A percentile compares a stretch with the other conserved stretches of the same genome.
phyloP scores from a whole-genome alignment of 768 basidiomycete species.

The Trichaptum fuscoviolaceum region DNA sequence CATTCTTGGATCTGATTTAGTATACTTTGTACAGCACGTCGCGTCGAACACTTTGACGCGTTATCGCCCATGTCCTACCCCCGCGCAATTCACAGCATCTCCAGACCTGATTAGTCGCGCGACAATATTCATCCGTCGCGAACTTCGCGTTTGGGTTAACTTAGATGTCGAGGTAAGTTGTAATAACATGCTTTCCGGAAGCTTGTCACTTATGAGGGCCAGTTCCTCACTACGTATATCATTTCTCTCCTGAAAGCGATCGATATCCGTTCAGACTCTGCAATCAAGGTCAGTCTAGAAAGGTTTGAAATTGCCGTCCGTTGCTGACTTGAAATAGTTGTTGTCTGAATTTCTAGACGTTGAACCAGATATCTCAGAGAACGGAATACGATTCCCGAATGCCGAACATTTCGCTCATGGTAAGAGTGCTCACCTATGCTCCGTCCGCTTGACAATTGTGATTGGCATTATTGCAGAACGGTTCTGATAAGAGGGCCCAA shows the following conservation, averaged over 20 bases:
- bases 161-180: constrained; percentile 79
- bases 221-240: constrained; percentile 89
- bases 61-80: constrained; percentile 87
- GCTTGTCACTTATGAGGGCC: constrained; percentile 16
- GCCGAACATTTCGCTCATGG: constrained; percentile 96
- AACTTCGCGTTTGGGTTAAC: constrained; percentile 81
- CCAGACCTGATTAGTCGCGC: constrained; percentile 70
- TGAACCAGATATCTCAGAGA: constrained; percentile 45
- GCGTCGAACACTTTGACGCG: constrained; percentile 83
- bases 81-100: constrained; percentile 75
- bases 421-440: constrained; percentile 28
- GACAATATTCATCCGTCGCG: constrained; percentile 76
- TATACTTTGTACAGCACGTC: constrained; percentile 57
- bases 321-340: constrained; percentile 21
- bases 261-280: constrained; percentile 87
- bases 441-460: neutral
- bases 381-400: constrained; percentile 55
- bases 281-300: constrained; percentile 44
- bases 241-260: constrained; percentile 88
- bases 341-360: constrained; percentile 88
- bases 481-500: constrained; percentile 1
- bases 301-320: neutral
- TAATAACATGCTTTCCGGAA: neutral
- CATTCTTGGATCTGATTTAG: constrained; percentile 12
- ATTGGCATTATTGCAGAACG: constrained; percentile 2